phyloP scores from a whole-genome alignment of 257 asterid genomes.

The Apocynum venetum region DNA sequence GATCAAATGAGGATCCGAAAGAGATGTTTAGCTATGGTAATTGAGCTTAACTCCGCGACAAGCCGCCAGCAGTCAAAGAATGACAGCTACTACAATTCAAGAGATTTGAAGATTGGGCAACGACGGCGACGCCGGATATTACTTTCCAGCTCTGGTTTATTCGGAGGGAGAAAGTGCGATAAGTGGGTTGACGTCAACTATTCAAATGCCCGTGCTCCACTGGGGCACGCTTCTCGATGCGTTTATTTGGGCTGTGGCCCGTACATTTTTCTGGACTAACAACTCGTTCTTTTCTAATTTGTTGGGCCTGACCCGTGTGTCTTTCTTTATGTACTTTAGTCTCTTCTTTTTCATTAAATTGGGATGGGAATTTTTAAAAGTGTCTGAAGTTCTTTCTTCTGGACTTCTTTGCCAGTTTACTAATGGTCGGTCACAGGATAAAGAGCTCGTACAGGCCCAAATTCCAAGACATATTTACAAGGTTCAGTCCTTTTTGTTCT shows the following conservation, averaged over 20 bases:
- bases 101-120: not conserved
- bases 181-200: not conserved
- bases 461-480: not conserved
- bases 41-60: not conserved
- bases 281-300: not conserved
- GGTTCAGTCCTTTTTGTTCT: not conserved
- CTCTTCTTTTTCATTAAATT: not conserved
- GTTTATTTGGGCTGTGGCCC: not conserved
- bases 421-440: not conserved
- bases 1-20: not conserved
- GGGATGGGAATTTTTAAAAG: not conserved
- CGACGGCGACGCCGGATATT: slow-evolving; percentile 1
- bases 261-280: not conserved
- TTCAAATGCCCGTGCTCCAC: not conserved
- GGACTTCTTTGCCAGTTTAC: not conserved
- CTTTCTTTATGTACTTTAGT: not conserved
- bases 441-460: not conserved
- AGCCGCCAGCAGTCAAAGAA: not conserved
- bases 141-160: not conserved
- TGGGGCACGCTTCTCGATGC: not conserved
- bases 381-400: not conserved
- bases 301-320: not conserved
- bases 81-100: not conserved
- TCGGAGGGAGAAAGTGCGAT: not conserved
- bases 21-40: not conserved